Conservation (phyloP, 2,329 filamentous ascomycete genomes). For the Alternaria arbusti region DNA sequence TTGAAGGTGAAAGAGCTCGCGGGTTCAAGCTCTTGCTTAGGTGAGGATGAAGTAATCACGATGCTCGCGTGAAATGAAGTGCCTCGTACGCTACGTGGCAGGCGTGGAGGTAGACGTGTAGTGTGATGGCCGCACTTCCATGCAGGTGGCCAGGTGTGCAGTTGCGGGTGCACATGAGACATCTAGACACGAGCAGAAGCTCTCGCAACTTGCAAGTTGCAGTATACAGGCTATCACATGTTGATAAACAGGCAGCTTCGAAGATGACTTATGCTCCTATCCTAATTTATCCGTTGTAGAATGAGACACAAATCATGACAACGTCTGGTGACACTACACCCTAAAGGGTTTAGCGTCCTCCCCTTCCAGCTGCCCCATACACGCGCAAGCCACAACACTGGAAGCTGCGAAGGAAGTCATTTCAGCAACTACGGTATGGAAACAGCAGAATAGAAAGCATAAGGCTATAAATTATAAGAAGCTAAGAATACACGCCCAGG, state of each 20-base stretch:
- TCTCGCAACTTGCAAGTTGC: no score
- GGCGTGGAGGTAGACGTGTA: background rate
- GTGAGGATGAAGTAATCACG: background rate
- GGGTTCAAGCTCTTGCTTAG: background rate
- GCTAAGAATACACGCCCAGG: background rate
- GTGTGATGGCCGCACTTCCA: no score
- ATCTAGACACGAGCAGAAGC: no score
- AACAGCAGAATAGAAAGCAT: background rate
- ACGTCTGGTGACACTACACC: background rate
- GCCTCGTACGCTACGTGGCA: background rate
- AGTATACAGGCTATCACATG: no score
- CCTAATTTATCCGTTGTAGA: background rate
- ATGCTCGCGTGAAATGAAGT: background rate
- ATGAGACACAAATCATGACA: background rate
- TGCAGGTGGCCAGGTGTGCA: no score
- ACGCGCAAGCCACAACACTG: background rate
- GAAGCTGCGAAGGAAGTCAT: background rate
- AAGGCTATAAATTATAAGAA: slow-evolving; percentile 14
- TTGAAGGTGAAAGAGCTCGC: background rate
- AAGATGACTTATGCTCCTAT: background rate
- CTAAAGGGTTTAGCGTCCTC: background rate
- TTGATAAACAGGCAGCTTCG: background rate
- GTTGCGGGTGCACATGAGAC: no score
- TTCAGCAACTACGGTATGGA: fast-evolving
- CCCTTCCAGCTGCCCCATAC: no score